Evolutionary conservation across 805 yeast species (phyloP), one percentile per base, ranked within the genome.

Genomic region (Hermanozyma aechmeae): DNA sequence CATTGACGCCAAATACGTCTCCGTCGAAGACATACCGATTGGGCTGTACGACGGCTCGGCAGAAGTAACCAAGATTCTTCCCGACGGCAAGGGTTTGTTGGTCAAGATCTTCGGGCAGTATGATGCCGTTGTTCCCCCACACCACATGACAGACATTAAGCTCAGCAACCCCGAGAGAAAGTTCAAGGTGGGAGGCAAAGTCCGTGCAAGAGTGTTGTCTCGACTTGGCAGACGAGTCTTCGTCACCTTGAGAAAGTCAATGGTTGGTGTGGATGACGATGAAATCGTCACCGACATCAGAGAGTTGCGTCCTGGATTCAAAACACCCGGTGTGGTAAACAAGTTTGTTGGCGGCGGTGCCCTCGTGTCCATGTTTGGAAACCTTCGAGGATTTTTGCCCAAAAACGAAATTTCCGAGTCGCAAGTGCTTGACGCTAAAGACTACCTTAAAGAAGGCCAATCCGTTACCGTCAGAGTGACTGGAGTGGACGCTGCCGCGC

Each of bases 81-180:
- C 79, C 3, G 75, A 71, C 23, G 43, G 50, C 21, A 64, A 65
- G 29, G 96, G 96, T 14, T 65, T 92, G 17, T 51, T 72, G 18
- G 65, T 92, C 17, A 74, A 71, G 43, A 46, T 85, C 8, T 75
- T 77, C 35, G 76, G 73, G 29, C 68, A 71, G 27, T 82, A 79
- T 40, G 76, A 69, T 24, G 98, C 85, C 4, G 58, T 69, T 38
- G 97, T 84, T 16, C 79, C 83, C 10, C 63, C 74, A 16, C 48
- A 60, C 15, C 95, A 89, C 45, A 71, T 92, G 53, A 78, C 94
- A 41, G 99, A 92, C 53, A 68, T 81, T 33, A 79, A 76, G 49
- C 64, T 89, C 38, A 73, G 75, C 3, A 79, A 89, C 48, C 98
- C 98, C 5, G 97, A 92, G 56, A 73, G 92, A 62, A 84, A 85